These are phyloP conservation scores for Aspergillus sp. DNA, from an alignment of 2,329 filamentous ascomycete species.

Conservation along the genomic window DNA sequence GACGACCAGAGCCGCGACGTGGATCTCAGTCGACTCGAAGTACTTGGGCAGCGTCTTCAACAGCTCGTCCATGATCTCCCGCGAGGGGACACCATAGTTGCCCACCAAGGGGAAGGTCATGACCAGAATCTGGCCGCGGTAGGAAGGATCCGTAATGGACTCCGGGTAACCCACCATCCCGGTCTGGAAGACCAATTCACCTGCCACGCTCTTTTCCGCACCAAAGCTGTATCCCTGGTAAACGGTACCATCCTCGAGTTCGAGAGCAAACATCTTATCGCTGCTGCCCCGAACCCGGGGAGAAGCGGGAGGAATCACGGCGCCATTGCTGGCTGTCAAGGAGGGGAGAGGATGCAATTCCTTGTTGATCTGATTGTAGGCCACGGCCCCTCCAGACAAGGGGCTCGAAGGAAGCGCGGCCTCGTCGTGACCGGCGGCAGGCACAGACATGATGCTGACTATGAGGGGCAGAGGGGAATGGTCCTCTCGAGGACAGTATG, in stretches of 20 bases:
- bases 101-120: constrained; percentile 93
- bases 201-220: constrained; percentile 87
- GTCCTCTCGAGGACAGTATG: constrained; percentile 41
- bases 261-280: constrained; percentile 74
- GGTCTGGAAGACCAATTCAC: constrained; percentile 98
- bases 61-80: constrained; percentile 79
- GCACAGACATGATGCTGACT: constrained; percentile 27
- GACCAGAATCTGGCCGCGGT: constrained; percentile 92
- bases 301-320: constrained; percentile 57
- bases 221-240: constrained; percentile 97
- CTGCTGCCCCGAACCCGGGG: constrained; percentile 53
- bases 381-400: constrained; percentile 40
- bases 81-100: constrained; percentile 94
- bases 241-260: constrained; percentile 86
- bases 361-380: constrained; percentile 32
- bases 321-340: constrained; percentile 30
- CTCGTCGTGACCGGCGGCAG: constrained; percentile 30
- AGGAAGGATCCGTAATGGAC: constrained; percentile 84
- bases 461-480: constrained; percentile 23
- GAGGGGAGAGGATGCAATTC: constrained; percentile 31
- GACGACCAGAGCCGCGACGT: constrained; percentile 87
- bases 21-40: constrained; percentile 90
- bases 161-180: constrained; percentile 99
- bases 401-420: constrained; percentile 38
- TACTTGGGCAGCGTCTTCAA: constrained; percentile 83